Evolutionary conservation across 2,329 filamentous ascomycete genomes (phyloP).

Genomic region (Xylaria sp.): DNA sequence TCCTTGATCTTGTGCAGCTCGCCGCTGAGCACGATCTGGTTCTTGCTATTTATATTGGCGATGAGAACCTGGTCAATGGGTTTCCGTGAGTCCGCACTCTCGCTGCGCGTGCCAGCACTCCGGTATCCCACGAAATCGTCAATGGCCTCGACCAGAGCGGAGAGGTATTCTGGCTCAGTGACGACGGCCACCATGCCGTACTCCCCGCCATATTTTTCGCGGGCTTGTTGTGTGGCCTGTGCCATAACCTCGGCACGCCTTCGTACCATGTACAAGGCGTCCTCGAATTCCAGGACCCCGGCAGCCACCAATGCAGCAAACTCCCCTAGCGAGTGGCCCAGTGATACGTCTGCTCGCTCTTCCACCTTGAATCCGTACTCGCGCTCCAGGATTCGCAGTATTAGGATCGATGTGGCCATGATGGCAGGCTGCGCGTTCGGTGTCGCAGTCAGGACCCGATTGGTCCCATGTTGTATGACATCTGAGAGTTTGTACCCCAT

Average conservation of each 20-base stretch:
- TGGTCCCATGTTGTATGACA: conserved; percentile 83
- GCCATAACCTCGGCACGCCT: conserved; percentile 86
- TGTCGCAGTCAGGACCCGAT: conserved; percentile 79
- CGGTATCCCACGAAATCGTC: conserved; percentile 80
- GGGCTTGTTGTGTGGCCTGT: conserved; percentile 74
- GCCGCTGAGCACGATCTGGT: conserved; percentile 93
- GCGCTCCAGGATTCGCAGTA: conserved; percentile 84
- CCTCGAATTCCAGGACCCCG: conserved; percentile 80
- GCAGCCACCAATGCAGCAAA: conserved; percentile 91
- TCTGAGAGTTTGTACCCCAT: conserved; percentile 79
- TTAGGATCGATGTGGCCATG: conserved; percentile 92
- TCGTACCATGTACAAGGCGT: conserved; percentile 81
- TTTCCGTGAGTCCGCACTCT: conserved; percentile 74
- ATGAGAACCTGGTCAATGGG: conserved; percentile 89
- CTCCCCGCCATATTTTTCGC: conserved; percentile 76
- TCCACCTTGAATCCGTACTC: conserved; percentile 82
- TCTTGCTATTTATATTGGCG: conserved; percentile 94
- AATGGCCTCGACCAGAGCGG: conserved; percentile 76
- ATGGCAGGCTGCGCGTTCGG: conserved; percentile 94
- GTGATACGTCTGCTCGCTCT: conserved; percentile 80
- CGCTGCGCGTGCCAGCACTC: conserved; percentile 72
- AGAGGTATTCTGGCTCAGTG: conserved; percentile 82
- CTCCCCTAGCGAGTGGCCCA: conserved; percentile 92
- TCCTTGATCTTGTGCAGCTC: conserved; percentile 84
- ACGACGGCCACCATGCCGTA: conserved; percentile 96